These are phyloP conservation scores for Calvatia gigantea DNA, from an alignment of 768 basidiomycete species.

Conservation along the genomic window DNA sequence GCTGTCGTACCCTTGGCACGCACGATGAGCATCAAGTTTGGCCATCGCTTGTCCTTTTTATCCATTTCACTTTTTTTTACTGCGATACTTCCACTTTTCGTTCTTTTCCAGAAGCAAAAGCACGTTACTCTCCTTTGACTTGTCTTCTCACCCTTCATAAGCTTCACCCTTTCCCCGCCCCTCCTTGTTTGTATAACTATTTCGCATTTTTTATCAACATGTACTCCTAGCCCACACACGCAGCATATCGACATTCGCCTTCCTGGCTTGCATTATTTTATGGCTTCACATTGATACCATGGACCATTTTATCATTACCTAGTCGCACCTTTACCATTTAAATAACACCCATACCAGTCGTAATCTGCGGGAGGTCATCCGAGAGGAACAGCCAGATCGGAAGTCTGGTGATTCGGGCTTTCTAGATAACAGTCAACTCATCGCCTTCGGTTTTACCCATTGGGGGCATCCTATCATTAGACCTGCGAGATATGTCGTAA, in stretches of 20 bases:
- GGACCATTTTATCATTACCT: background rate
- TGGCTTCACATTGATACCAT: background rate
- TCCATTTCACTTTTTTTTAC: background rate
- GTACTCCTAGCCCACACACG: background rate
- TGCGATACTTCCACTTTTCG: background rate
- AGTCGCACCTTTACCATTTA: too few relatives aligned
- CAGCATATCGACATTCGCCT: background rate
- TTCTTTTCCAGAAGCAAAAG: background rate
- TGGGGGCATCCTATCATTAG: too few relatives aligned
- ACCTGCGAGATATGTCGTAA: too few relatives aligned
- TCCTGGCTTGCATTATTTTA: conserved; percentile 1
- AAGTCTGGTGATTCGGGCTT: too few relatives aligned
- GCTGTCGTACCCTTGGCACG: conserved; percentile 7
- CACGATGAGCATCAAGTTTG: background rate
- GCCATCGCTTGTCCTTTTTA: background rate
- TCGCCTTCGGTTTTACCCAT: too few relatives aligned
- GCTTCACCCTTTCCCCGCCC: background rate
- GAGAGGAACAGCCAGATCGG: too few relatives aligned
- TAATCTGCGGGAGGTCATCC: too few relatives aligned
- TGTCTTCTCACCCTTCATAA: too few relatives aligned
- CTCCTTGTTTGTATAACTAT: background rate
- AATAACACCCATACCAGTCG: too few relatives aligned
- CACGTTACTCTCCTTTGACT: too few relatives aligned
- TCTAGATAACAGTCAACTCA: too few relatives aligned
- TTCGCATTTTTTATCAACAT: background rate